Conservation (phyloP, 2,329 filamentous ascomycete genomes). For the Rhexocercosporidium sp. region DNA sequence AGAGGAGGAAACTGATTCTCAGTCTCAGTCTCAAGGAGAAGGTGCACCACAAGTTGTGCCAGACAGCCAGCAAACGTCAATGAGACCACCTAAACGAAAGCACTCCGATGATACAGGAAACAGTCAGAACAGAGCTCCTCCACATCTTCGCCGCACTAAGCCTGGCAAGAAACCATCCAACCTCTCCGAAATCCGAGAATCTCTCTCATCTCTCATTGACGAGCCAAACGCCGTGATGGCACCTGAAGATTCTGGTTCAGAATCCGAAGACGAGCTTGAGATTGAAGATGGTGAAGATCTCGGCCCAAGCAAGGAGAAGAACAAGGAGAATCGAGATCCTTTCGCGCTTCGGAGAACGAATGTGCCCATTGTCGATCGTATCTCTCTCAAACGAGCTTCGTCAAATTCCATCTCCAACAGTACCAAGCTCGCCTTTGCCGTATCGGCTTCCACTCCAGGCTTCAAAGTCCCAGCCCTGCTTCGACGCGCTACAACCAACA, state of each 20-base stretch:
- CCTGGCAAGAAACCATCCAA: constrained; percentile 71
- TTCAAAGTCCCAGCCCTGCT: constrained; percentile 76
- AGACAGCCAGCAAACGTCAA: constrained; percentile 55
- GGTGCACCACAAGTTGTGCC: constrained; percentile 46
- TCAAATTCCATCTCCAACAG: constrained; percentile 44
- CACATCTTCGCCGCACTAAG: constrained; percentile 66
- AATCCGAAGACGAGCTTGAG: constrained; percentile 57
- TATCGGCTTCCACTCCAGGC: constrained; percentile 45
- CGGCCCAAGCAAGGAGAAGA: constrained; percentile 33
- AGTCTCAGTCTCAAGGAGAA: constrained; percentile 46
- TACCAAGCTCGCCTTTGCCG: constrained; percentile 62
- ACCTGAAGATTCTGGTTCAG: constrained; percentile 56
- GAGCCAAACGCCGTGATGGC: constrained; percentile 57
- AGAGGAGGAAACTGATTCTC: constrained; percentile 44
- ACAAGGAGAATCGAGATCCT: constrained; percentile 41
- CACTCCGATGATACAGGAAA: constrained; percentile 47
- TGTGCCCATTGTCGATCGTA: constrained; percentile 70
- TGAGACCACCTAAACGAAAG: constrained; percentile 47
- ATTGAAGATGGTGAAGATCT: constrained; percentile 57
- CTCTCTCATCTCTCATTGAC: constrained; percentile 83
- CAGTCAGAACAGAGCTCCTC: constrained; percentile 57
- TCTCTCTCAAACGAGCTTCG: constrained; percentile 67
- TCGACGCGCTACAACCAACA: constrained; percentile 73
- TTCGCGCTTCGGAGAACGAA: constrained; percentile 46
- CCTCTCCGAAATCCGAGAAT: constrained; percentile 81